Conservation (phyloP, 179 eudicot species). For the Spergularia azorica region DNA sequence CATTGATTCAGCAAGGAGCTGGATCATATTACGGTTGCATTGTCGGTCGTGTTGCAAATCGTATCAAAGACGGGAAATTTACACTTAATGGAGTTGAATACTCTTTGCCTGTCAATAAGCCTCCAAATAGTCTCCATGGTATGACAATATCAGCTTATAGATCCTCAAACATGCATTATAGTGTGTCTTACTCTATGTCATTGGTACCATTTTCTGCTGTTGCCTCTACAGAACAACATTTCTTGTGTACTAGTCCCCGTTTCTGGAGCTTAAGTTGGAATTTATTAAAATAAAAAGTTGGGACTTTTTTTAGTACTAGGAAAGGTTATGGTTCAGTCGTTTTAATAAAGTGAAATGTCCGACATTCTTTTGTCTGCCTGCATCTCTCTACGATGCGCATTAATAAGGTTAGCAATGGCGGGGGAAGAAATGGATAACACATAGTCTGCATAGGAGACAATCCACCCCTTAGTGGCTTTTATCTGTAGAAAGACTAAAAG, state of each 20-base stretch:
- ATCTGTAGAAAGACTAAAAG: background rate
- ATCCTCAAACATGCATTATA: background rate
- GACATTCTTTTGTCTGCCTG: background rate
- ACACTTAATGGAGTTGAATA: constrained; percentile 64
- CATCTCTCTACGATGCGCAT: background rate
- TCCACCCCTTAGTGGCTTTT: background rate
- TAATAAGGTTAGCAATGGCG: background rate
- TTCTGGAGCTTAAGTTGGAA: background rate
- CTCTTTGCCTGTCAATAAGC: constrained; percentile 74
- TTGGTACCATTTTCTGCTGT: background rate
- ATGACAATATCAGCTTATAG: constrained; percentile 26
- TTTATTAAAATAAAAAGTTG: background rate
- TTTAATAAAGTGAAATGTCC: too few species aligned
- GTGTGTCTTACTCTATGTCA: background rate
- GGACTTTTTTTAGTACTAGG: too few species aligned
- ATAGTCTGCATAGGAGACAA: too few species aligned
- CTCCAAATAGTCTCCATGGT: constrained; percentile 96
- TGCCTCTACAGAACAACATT: background rate
- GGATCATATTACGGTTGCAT: constrained; percentile 85
- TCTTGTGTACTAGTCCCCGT: background rate
- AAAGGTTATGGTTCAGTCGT: too few species aligned
- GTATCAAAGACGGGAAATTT: constrained; percentile 92
- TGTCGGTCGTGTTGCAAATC: constrained; percentile 96
- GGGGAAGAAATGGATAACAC: background rate
- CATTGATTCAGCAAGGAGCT: constrained; percentile 59